Base-by-base conservation (phyloP, 2,329 filamentous ascomycete species). In the Orbilia javanica region DNA sequence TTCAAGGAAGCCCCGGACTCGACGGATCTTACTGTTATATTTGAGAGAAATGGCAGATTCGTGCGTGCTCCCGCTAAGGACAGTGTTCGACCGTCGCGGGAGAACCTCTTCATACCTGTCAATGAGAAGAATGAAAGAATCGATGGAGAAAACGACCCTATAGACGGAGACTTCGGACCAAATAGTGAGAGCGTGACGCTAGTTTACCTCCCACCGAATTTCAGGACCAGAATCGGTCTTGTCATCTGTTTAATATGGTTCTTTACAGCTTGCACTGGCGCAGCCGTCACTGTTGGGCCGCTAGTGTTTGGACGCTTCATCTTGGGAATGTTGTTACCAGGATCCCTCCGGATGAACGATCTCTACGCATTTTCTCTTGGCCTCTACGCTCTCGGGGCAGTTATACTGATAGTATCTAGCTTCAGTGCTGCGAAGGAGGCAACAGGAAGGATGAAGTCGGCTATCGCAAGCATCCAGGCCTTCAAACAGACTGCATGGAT, bases 341-440 rank as follows among this genome's bases (percentile, higher is more conserved):
- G 87, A 0, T 88, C 92, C 79, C 88, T 92, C 57, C 89, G 89
- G 46, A 92, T 95, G 82, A 99, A 98, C 84, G 96, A 99, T 83
- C 92, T 99, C 27, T 98, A 99, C 82, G 95, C 96, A 11, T 97
- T 97, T 83, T 97, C 93, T 65, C 90, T 96, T 31, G 96, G 96
- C 13, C 88, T 97, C 46, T 97, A 96, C 83, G 86, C 93, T 27
- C 86, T 97, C 3, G 93, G 92, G 10, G 89, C 89, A 3, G 82
- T 89, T 0, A 85, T 88, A 1, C 97, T 94, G 83, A 84, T 88
- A 48, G 80, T 87, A 29, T 85, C 81, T 4, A 82, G 81, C 65
- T 80, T 80, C 63, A 79, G 74, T 25, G 48, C 78, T 20, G 80
- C 73, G 3, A 79, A 73, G 48, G 69, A 79, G 11, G 67, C 67